Conservation (phyloP, 1,139 yeast genomes). For the Pichia sp. region DNA sequence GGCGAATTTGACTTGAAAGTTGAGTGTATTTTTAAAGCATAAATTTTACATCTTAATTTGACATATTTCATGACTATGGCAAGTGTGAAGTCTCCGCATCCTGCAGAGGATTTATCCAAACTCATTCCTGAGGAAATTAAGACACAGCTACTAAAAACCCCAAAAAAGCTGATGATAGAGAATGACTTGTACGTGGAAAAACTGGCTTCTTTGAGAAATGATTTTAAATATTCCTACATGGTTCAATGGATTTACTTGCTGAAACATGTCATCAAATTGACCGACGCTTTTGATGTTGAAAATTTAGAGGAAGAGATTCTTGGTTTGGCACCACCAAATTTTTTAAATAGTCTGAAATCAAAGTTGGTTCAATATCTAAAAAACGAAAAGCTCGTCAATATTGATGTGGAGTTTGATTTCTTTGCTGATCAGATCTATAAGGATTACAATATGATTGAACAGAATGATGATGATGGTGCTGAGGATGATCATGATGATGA, state of each 20-base stretch:
- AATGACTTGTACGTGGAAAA: slow-evolving; percentile 16
- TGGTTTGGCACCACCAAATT: slow-evolving; percentile 32
- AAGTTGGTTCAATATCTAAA: slow-evolving; percentile 30
- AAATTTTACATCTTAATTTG: too few relatives aligned
- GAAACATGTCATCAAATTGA: slow-evolving; percentile 36
- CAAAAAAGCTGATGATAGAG: slow-evolving; percentile 22
- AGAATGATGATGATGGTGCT: slow-evolving; percentile 10
- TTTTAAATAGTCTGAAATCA: slow-evolving; percentile 34
- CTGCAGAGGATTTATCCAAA: slow-evolving; percentile 23
- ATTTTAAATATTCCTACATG: slow-evolving; percentile 33
- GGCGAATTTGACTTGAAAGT: too few relatives aligned
- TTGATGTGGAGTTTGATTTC: slow-evolving; percentile 21
- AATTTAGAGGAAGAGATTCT: slow-evolving; percentile 47
- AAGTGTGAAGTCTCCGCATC: slow-evolving; percentile 7
- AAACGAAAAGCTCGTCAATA: slow-evolving; percentile 20
- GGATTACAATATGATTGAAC: slow-evolving; percentile 8
- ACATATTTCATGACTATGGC: too few relatives aligned
- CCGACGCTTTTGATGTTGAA: slow-evolving; percentile 45
- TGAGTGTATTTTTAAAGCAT: too few relatives aligned
- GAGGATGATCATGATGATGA: slow-evolving; percentile 12
- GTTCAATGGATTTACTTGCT: slow-evolving; percentile 44
- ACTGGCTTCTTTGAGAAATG: slow-evolving; percentile 18
- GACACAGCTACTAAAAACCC: slow-evolving; percentile 22
- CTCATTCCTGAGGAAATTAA: slow-evolving; percentile 22
- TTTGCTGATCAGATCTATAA: slow-evolving; percentile 16